Base-by-base conservation (phyloP, 106 monocot species). In the Allium sativum region DNA sequence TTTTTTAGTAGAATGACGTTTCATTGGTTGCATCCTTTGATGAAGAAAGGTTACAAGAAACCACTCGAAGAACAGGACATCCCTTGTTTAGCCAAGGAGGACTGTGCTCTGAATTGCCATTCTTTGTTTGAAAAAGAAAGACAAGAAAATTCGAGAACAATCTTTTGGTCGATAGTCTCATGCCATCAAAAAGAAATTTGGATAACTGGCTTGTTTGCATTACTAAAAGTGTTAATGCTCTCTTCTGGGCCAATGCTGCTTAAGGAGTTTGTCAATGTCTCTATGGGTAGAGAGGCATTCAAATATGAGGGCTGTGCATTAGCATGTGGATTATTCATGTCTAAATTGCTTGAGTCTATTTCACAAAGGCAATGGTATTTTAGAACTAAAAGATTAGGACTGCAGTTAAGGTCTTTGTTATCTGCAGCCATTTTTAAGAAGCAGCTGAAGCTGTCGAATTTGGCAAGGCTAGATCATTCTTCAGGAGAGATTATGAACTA, bases 401-500 rank as follows among this genome's bases (percentile, higher is more conserved):
- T 91, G 43, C 66, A 76, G 60, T 53, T 91, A 13, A 75, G 86
- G 45, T 91, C 91, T 48, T 56, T 80, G 40, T 59, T 91, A 18
- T 83, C 85, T 16, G 91, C 86, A 12, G 86, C 73, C 7, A 69
- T 91, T 20, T 91, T 73, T 59, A 22, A 68, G 67, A 79, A 92
- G 67, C 87, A 84, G 46, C 71, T 80, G 14, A 78, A 65, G 70
- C 68, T 92, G 3, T 84, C 91, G 7, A 85, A 70, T 59, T 72
- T 78, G 0, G 87, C 79, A 10, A 82, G 80, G 55, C 46, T 76
- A 12, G 50, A 52, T 7, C 84, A 98, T 65, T 91, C 91, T 40
- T 82, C 84, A 0, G 96, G 98, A 21, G 88, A 92, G 72, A 80
- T 92, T 21, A 82, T 85, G 73, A 98, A 88, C 59, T 98, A 88